These are phyloP conservation scores for Anethum foeniculum DNA, from an alignment of 140 eudicot genomes.

Conservation along the genomic window DNA sequence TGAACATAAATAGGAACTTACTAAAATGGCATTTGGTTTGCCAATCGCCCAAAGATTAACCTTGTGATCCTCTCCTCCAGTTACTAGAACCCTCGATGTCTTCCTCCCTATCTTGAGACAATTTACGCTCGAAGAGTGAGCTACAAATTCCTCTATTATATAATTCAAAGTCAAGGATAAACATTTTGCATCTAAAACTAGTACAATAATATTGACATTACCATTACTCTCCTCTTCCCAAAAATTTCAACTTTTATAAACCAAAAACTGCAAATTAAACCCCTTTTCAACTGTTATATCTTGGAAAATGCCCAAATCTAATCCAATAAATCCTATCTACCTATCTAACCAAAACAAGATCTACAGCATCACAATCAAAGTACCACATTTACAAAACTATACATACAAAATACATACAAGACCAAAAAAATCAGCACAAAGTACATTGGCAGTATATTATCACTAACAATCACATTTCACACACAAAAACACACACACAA, in stretches of 20 bases:
- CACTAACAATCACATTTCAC: not conserved
- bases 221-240: not conserved
- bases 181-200: not conserved
- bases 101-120: constrained; percentile 93
- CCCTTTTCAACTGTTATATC: not conserved
- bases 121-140: constrained; percentile 91
- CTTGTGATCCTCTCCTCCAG: constrained; percentile 99
- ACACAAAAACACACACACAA: not conserved
- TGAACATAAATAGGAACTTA: constrained; percentile 28
- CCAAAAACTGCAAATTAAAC: not conserved
- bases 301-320: not conserved
- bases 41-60: constrained; percentile 99
- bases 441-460: not conserved
- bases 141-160: constrained; percentile 89
- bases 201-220: not conserved
- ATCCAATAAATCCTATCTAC: not conserved
- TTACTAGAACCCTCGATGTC: constrained; percentile 83
- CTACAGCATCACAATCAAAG: not conserved
- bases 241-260: not conserved
- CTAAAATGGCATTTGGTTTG: constrained; percentile 87
- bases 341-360: not conserved
- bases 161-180: constrained; percentile 31
- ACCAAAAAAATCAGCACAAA: not conserved
- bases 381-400: not conserved
- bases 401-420: not conserved